Conservation (phyloP, 192 early-diverging fungal genomes). For the Backusella luteola region DNA sequence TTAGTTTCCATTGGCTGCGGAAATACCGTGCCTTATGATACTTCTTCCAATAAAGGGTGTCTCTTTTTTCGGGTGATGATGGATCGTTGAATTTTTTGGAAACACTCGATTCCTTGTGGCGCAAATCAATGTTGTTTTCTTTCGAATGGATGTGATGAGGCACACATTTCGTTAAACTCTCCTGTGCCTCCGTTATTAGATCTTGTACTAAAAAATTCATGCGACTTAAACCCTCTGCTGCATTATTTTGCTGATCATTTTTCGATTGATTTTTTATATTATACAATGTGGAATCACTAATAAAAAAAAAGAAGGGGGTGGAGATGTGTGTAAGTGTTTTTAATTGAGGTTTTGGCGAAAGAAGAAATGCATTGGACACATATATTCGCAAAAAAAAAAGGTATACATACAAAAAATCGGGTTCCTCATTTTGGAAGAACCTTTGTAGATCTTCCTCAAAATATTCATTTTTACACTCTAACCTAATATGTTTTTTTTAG, state of each 20-base stretch:
- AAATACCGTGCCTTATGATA: background rate
- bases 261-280: background rate
- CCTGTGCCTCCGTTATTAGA: slow-evolving; percentile 1
- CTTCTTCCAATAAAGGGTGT: background rate
- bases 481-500: background rate
- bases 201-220: slow-evolving; percentile 4
- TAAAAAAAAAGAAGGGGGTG: background rate
- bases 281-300: background rate
- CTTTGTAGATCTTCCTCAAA: slow-evolving; percentile 1
- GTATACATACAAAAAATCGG: background rate
- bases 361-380: background rate
- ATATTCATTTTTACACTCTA: slow-evolving; percentile 9
- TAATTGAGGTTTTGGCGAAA: background rate
- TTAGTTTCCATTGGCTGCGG: slow-evolving; percentile 3
- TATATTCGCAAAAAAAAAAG: background rate
- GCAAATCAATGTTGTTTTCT: background rate
- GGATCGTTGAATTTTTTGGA: background rate
- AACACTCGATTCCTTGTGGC: background rate
- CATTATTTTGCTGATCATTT: slow-evolving; percentile 1
- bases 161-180: background rate
- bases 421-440: background rate
- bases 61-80: background rate
- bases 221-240: background rate
- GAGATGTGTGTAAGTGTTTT: background rate
- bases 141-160: background rate